These are phyloP conservation scores for Eimeria sp. DNA, from an alignment of 169 alveolate genomes.

Conservation along the genomic window DNA sequence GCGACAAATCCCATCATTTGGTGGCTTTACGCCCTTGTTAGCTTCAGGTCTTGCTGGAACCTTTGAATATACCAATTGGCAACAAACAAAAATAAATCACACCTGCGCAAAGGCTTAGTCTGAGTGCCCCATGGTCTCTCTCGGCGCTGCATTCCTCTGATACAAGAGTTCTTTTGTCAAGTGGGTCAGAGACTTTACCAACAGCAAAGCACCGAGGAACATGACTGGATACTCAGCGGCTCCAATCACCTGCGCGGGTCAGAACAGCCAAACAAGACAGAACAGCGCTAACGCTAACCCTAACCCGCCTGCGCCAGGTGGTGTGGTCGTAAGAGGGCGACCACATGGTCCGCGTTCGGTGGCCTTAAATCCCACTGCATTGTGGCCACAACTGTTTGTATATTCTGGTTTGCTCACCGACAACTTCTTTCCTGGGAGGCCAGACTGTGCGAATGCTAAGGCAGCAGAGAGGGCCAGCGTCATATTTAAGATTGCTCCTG, in stretches of 20 bases:
- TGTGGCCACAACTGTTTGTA: background rate
- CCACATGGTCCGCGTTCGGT: background rate
- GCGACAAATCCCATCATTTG: background rate
- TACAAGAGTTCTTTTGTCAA: slow-evolving; percentile 36
- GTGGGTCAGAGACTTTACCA: slow-evolving; percentile 57
- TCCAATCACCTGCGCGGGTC: slow-evolving; percentile 43
- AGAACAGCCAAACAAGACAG: background rate
- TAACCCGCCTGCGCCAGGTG: background rate
- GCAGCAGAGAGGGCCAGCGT: slow-evolving; percentile 69
- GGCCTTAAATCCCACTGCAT: background rate
- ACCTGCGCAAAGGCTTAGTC: background rate
- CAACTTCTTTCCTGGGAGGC: slow-evolving; percentile 45
- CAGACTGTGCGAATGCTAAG: slow-evolving; percentile 20
- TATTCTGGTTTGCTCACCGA: slow-evolving; percentile 3
- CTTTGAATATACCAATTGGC: background rate
- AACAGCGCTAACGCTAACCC: background rate
- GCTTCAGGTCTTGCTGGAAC: background rate
- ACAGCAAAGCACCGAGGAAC: slow-evolving; percentile 52
- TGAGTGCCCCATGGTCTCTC: background rate
- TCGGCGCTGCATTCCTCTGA: slow-evolving; percentile 32
- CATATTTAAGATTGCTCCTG: slow-evolving; percentile 64
- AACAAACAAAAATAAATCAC: too few relatives aligned
- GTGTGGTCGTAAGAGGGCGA: background rate
- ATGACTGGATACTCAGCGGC: slow-evolving; percentile 64
- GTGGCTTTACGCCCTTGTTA: background rate